Base-by-base conservation (phyloP, 331 rosid species). In the Quercus tomentella region DNA sequence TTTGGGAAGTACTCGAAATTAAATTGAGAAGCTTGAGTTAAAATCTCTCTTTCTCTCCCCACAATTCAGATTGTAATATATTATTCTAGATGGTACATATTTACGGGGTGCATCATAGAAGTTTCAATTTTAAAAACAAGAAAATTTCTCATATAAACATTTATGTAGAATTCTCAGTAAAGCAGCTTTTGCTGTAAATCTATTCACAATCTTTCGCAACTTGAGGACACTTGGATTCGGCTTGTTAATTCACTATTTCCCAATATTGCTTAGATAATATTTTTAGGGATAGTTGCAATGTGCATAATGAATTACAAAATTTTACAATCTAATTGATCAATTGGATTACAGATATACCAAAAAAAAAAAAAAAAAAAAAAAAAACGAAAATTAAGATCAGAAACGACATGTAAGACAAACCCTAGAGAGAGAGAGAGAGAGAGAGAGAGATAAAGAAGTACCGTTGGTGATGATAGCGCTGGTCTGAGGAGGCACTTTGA, bases 401-500 rank as follows among this genome's bases (percentile, higher is more conserved):
- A 28, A 61, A 45, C 10, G 41, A 31, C 56, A 56, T 56, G 7
- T 26, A 35, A 67, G 72, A 16, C 17, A 67, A 4, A n/a, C 72
- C 72, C 9, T 20, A 16, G 55, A 67, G 30, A 62, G 60, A 23
- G 76, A 16, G 6, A 25, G 55, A 66, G 56, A 62, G 45, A 23
- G 76, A 18, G 16, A 26, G 7, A 37, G 3, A 41, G 45, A 41
- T 8, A 41, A 2, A 41, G 21, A 77, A 70, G 56, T 84, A 91
- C 98, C 99, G 72, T 96, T 91, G 86, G 99, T 93, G 92, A 96
- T 96, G 25, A 96, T 93, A 52, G 98, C 99, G 82, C 99, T 93
- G 84, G 99, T 93, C 66, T 96, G 98, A n/a, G 99, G 98, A 70
- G 99, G 99, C 75, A 93, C 99, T 82, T 96, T 96, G 91, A 96